Percentiles rank a stretch among this genome's conserved stretches.
These are phyloP conservation scores for Thielaviopsis punctulata DNA, from an alignment of 2,329 filamentous ascomycete species.

Conservation along the genomic window DNA sequence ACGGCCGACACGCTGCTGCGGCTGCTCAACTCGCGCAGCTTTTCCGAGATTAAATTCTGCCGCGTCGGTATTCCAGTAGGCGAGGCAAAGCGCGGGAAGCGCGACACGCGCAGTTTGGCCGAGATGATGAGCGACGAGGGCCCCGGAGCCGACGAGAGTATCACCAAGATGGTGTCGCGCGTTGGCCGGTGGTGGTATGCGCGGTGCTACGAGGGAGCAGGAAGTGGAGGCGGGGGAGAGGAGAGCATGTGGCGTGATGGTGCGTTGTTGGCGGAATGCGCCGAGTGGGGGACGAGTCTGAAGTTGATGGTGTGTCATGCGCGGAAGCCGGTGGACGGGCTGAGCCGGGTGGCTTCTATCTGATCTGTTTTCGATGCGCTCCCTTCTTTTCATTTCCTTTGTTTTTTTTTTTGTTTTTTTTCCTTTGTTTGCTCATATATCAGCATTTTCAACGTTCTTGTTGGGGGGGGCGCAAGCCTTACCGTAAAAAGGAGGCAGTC, in stretches of 20 bases:
- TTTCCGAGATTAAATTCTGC: conserved; percentile 56
- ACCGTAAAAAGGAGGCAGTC: not conserved
- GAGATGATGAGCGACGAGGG: conserved; percentile 58
- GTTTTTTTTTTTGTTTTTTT: not conserved
- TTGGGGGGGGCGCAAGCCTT: not conserved
- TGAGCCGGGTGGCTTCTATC: conserved; percentile 10
- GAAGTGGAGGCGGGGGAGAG: conserved; percentile 21
- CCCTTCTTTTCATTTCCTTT: not conserved
- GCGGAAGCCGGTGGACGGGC: conserved; percentile 45
- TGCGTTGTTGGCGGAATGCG: conserved; percentile 63
- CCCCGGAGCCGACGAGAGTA: conserved; percentile 61
- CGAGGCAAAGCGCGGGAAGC: conserved; percentile 21
- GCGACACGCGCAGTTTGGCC: conserved; percentile 39
- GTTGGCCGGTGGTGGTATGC: conserved; percentile 96
- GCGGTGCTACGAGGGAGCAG: conserved; percentile 61
- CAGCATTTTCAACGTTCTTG: not conserved
- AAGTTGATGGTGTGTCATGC: conserved; percentile 85
- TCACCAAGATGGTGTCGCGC: conserved; percentile 79
- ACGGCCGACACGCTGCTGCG: conserved; percentile 45
- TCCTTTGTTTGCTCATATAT: not conserved
- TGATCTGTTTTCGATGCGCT: not conserved
- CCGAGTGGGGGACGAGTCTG: conserved; percentile 71
- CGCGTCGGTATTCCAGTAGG: conserved; percentile 62
- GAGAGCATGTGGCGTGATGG: conserved; percentile 63
- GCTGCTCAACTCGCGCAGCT: conserved; percentile 50